Conservation (phyloP, 306 rosid genomes). For the Sphenostylis stenocarpa region DNA sequence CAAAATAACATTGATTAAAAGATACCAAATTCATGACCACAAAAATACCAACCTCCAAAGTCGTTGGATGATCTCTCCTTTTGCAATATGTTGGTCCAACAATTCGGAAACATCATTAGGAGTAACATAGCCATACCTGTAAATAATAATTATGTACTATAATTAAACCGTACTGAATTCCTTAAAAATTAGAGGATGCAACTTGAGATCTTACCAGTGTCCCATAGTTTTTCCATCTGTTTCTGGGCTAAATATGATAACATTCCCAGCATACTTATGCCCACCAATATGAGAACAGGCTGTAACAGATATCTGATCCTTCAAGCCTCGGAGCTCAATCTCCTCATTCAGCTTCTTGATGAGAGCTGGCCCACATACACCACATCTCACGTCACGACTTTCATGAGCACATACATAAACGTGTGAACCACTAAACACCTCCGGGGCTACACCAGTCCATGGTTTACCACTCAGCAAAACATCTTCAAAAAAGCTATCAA, state of each 20-base stretch:
- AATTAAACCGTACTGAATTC: not conserved
- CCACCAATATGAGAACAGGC: slow-evolving; percentile 90
- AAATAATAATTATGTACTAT: slow-evolving; percentile 25
- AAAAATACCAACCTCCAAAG: slow-evolving; percentile 73
- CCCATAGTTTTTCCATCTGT: slow-evolving; percentile 64
- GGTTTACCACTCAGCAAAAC: slow-evolving; percentile 71
- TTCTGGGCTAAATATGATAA: slow-evolving; percentile 67
- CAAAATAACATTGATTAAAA: slow-evolving; percentile 8
- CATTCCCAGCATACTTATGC: slow-evolving; percentile 91
- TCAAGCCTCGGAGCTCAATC: slow-evolving; percentile 64
- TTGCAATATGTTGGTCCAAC: slow-evolving; percentile 76
- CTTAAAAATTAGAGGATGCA: not conserved
- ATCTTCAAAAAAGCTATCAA: slow-evolving; percentile 73
- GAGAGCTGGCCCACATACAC: slow-evolving; percentile 88
- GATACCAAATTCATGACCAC: not conserved
- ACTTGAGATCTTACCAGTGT: slow-evolving; percentile 64
- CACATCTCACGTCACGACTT: slow-evolving; percentile 83
- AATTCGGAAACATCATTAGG: slow-evolving; percentile 77
- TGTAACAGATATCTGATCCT: slow-evolving; percentile 59
- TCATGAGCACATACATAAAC: slow-evolving; percentile 85
- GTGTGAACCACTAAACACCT: slow-evolving; percentile 60
- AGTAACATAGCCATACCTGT: slow-evolving; percentile 89
- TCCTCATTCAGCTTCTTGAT: slow-evolving; percentile 65
- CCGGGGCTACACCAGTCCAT: slow-evolving; percentile 62
- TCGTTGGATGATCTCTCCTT: slow-evolving; percentile 67